Percentiles rank a stretch among this genome's conserved stretches.
phyloP scores from a whole-genome alignment of 2,329 filamentous ascomycete species.

The Monosporascus sp. region DNA sequence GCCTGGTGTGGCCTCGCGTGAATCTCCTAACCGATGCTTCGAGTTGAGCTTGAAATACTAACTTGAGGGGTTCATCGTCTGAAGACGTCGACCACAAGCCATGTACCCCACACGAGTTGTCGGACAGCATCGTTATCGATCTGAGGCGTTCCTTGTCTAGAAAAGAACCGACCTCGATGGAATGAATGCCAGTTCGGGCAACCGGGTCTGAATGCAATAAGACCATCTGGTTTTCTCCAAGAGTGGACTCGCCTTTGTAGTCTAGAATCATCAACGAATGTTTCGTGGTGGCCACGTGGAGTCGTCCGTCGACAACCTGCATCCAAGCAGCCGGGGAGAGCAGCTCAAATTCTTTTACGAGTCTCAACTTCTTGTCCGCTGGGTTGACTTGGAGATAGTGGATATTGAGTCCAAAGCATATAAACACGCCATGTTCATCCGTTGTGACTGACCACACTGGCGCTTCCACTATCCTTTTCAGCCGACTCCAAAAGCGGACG shows the following conservation, averaged over 20 bases:
- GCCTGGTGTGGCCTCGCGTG: constrained; percentile 45
- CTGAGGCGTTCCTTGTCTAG: constrained; percentile 17
- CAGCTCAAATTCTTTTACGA: constrained; percentile 40
- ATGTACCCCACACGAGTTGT: constrained; percentile 39
- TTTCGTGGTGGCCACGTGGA: constrained; percentile 45
- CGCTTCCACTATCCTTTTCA: constrained; percentile 37
- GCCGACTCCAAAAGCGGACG: constrained; percentile 50
- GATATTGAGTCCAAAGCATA: constrained; percentile 47
- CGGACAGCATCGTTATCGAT: constrained; percentile 43
- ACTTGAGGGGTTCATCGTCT: constrained; percentile 34
- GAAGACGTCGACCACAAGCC: constrained; percentile 47
- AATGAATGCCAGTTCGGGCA: constrained; percentile 38
- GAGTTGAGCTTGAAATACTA: constrained; percentile 53
- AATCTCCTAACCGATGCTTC: constrained; percentile 52
- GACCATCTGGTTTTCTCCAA: constrained; percentile 28
- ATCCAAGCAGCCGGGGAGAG: constrained; percentile 49
- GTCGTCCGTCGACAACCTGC: constrained; percentile 38
- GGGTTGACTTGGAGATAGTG: constrained; percentile 51
- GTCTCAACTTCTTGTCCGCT: constrained; percentile 44
- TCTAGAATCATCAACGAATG: constrained; percentile 54
- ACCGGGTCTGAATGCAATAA: constrained; percentile 41
- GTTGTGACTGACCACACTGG: constrained; percentile 53
- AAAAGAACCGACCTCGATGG: constrained; percentile 36
- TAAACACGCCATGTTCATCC: constrained; percentile 50
- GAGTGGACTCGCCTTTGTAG: constrained; percentile 33